Conservation (phyloP, 116 monocot genomes). For the Dioscorea cayenensis region DNA sequence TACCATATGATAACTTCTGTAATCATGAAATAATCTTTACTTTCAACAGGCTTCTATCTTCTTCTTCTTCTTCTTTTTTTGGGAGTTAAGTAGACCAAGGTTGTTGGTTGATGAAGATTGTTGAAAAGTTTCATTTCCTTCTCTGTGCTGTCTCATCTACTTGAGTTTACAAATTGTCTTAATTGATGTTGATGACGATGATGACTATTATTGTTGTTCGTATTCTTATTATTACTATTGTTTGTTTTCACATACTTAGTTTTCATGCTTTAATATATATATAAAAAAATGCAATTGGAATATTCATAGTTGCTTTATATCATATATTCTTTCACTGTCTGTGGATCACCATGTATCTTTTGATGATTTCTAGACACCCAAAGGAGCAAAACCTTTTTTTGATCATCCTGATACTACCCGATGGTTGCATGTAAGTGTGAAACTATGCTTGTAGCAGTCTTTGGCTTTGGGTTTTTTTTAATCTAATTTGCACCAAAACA, state of each 20-base stretch:
- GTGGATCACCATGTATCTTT: background rate
- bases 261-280: background rate
- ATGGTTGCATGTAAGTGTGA: conserved; percentile 82
- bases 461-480: background rate
- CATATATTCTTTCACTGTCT: background rate
- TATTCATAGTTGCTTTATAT: background rate
- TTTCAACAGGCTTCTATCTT: no score
- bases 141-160: no score
- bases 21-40: no score
- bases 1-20: no score
- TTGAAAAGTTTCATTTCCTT: no score
- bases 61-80: no score
- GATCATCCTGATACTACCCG: conserved; percentile 68
- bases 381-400: conserved; percentile 48
- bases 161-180: no score
- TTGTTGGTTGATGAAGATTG: no score
- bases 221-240: background rate
- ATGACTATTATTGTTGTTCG: no score
- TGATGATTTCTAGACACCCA: conserved; percentile 59
- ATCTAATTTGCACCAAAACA: background rate
- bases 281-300: background rate
- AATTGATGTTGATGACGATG: no score
- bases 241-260: background rate
- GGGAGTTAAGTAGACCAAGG: no score
- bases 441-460: background rate